These are phyloP conservation scores for Yamadazyma sp. DNA, from an alignment of 805 yeast species.

Conservation along the genomic window DNA sequence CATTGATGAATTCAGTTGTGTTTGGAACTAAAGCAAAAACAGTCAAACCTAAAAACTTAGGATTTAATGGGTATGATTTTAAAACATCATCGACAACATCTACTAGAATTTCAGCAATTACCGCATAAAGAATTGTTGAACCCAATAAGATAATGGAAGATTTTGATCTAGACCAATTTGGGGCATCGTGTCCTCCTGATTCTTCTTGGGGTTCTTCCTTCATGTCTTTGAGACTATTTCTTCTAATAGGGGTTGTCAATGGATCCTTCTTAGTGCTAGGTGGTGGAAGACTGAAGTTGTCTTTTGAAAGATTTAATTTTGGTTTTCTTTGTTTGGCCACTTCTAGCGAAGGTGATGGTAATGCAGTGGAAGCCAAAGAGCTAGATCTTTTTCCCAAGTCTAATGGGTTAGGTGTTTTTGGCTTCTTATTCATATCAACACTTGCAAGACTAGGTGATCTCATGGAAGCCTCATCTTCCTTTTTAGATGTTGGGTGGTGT, in stretches of 20 bases:
- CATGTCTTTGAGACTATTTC: conserved; percentile 1
- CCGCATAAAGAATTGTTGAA: conserved; percentile 85
- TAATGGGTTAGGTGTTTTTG: conserved; percentile 1
- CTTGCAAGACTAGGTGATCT: conserved; percentile 40
- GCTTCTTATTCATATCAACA: conserved; percentile 14
- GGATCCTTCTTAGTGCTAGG: conserved; percentile 1
- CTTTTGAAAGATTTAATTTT: conserved; percentile 2
- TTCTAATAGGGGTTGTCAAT: conserved; percentile 1
- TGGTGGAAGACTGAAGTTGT: not conserved
- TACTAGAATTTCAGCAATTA: conserved; percentile 91
- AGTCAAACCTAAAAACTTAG: conserved; percentile 89
- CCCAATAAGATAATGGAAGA: conserved; percentile 77
- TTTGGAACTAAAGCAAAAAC: conserved; percentile 95
- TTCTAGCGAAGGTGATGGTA: conserved; percentile 19
- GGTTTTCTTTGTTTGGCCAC: conserved; percentile 17
- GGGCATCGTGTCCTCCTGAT: conserved; percentile 88
- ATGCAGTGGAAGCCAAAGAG: conserved; percentile 7
- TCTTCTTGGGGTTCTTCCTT: conserved; percentile 26
- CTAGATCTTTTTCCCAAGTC: conserved; percentile 1
- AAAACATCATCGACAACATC: conserved; percentile 89
- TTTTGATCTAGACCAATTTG: conserved; percentile 90
- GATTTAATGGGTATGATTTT: conserved; percentile 73
- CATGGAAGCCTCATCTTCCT: conserved; percentile 19
- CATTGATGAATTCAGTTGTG: conserved; percentile 94
- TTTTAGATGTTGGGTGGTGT: conserved; percentile 22